Base-by-base conservation (phyloP, 768 basidiomycete genomes). In the Tubosaeta sp. region DNA sequence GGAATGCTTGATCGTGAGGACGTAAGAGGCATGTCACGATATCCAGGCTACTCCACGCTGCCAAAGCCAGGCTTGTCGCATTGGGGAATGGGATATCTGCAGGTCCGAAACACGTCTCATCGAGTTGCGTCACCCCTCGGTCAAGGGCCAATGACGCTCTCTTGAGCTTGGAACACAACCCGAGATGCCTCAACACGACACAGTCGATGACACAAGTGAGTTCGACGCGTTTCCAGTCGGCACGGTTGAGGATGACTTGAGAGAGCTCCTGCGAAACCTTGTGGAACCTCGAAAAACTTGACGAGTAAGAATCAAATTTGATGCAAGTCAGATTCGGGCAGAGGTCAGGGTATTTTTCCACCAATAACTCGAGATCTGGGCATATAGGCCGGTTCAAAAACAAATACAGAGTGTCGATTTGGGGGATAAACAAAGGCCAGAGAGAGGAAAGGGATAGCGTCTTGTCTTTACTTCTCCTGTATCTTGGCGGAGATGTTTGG, bases 311-410 rank as follows among this genome's bases (percentile, higher is more conserved):
- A 6, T 22, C 4, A 4, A 53, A 18, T n/a, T 46, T 43, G 27
- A 54, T 44, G n/a, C 36, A 51, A 25, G 7, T 48, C 13, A 55
- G 16, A 30, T 44, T 14, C 1, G 41, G 54, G 22, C 40, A 56
- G 9, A 38, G 31, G 29, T 0, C 16, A 13, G 16, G 14, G 11
- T 9, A 42, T 3, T 38, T 25, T 12, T 49, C 39, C 0, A 3
- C 14, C n/a, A 19, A 0, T 13, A 25, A 36, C 4, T 2, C 5
- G n/a, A n/a, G n/a, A n/a, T n/a, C n/a, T n/a, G n/a, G n/a, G n/a
- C n/a, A n/a, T n/a, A n/a, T n/a, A n/a, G n/a, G n/a, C n/a, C n/a
- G n/a, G n/a, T n/a, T n/a, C n/a, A n/a, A n/a, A n/a, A n/a, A n/a
- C 25, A 51, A n/a, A 11, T 53, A 31, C 36, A 52, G 9, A 22